A percentile compares a stretch with the other conserved stretches of the same genome.
Conservation (phyloP, 768 basidiomycete species). For the Mycena haematopus region DNA sequence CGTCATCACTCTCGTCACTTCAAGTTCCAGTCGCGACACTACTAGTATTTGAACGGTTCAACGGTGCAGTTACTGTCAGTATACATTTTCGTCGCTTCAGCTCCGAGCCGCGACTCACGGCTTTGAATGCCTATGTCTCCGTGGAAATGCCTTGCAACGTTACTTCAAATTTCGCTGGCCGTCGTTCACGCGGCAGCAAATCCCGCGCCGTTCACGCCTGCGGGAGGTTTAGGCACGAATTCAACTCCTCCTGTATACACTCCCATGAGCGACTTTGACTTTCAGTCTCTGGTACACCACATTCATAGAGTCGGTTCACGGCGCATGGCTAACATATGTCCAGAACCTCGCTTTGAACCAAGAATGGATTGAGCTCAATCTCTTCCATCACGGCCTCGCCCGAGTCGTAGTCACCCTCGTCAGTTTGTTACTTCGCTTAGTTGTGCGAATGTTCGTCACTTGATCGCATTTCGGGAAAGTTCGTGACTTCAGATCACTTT, state of each 20-base stretch:
- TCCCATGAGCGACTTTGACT: slow-evolving; percentile 52
- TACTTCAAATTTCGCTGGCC: not conserved
- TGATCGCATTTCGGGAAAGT: too few relatives aligned
- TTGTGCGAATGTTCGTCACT: too few relatives aligned
- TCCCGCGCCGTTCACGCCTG: slow-evolving; percentile 25
- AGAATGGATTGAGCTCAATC: slow-evolving; percentile 67
- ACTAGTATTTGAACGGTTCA: slow-evolving; percentile 3
- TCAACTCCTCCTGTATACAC: slow-evolving; percentile 38
- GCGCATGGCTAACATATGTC: not conserved
- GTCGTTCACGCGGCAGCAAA: slow-evolving; percentile 6
- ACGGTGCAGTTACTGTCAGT: too few relatives aligned
- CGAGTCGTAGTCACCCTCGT: too few relatives aligned
- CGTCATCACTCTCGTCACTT: not conserved
- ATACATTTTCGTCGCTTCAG: too few relatives aligned
- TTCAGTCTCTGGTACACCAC: slow-evolving; percentile 50
- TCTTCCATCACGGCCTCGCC: slow-evolving; percentile 65
- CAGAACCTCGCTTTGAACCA: slow-evolving; percentile 66
- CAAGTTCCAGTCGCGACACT: not conserved
- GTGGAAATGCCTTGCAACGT: not conserved
- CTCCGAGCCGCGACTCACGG: not conserved
- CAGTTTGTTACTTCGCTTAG: too few relatives aligned
- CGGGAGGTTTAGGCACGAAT: slow-evolving; percentile 29
- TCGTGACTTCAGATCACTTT: too few relatives aligned
- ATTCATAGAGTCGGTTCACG: too few relatives aligned
- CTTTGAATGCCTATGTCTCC: not conserved